Evolutionary conservation across 2,329 filamentous ascomycete genomes (phyloP).

Genomic region (Fusarium lateritium): DNA sequence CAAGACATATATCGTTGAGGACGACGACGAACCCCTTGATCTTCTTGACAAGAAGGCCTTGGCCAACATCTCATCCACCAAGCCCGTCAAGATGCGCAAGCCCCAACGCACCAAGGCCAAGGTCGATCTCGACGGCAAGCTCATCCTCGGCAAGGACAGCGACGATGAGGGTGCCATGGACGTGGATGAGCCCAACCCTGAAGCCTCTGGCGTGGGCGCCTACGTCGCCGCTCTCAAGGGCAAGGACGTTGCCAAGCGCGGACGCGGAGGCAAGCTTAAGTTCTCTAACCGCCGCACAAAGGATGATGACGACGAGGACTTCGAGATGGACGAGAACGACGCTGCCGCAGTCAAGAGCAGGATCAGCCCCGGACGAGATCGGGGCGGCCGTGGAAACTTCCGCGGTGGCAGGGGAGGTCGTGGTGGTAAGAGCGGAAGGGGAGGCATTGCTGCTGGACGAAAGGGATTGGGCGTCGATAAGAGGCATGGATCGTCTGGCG

Average conservation of each 20-base stretch:
- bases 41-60: conserved; percentile 90
- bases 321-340: conserved; percentile 68
- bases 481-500: conserved; percentile 59
- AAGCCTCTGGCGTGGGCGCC: conserved; percentile 73
- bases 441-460: conserved; percentile 62
- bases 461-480: conserved; percentile 67
- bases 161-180: conserved; percentile 71
- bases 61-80: conserved; percentile 93
- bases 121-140: conserved; percentile 83
- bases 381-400: conserved; percentile 55
- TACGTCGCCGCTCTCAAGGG: conserved; percentile 80
- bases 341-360: conserved; percentile 68
- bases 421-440: conserved; percentile 61
- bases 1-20: conserved; percentile 91
- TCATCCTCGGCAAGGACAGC: conserved; percentile 76
- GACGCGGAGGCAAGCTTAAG: conserved; percentile 78
- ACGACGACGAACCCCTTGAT: conserved; percentile 95
- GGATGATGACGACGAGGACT: conserved; percentile 64
- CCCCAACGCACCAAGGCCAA: conserved; percentile 74
- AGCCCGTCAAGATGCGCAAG: conserved; percentile 77
- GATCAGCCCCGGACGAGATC: conserved; percentile 58
- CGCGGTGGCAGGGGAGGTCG: conserved; percentile 52
- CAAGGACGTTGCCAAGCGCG: conserved; percentile 75
- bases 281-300: conserved; percentile 74
- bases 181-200: conserved; percentile 73